Evolutionary conservation across 2,329 filamentous ascomycete species (phyloP), one percentile per base, ranked within the genome.

Genomic region (Botryosphaeria dothidea): DNA sequence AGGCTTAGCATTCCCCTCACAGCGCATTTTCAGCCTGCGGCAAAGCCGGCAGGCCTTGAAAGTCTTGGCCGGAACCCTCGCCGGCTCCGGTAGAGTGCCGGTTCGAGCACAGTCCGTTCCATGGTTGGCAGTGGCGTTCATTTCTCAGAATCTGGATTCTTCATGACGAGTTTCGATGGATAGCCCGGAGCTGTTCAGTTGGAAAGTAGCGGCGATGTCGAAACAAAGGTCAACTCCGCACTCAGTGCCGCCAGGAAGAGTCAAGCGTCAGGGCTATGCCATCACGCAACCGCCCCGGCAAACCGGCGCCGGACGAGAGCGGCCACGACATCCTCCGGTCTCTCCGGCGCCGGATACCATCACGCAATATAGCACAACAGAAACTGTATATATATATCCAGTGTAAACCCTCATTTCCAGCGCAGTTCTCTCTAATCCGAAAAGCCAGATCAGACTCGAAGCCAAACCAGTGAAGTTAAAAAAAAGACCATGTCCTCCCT

Each of bases 1-100:
- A 4, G 56, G 56, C 45, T 46, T 31, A 3, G 21, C 25, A 21
- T 36, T 46, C 5, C 56, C 38, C 27, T 60, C 56, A 36, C 56
- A 60, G 11, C 56, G 56, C 56, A 60, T 60, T 8, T 60, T 60
- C 41, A 60, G 7, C 11, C 41, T 29, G 11, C 56, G 56, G 27
- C 56, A 60, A 7, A 31, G 56, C 19, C 56, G 56, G 43, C 56
- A 60, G 5, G 56, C 56, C 41, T 60, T 60, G 27, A 60, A 60
- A 34, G 56, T 60, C 27, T n/a, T 60, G 27, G n/a, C 41, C 19
- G 56, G 19, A 23, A 25, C 11, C 5, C 11, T 23, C 2, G 13
- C 56, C 38, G 31, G 17, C 31, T 36, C 23, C 13, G 54, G 2
- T 3, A 15, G 3, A 21, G 31, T 7, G 13, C 11, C 25, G 46